A percentile compares a stretch with the other conserved stretches of the same genome.
Evolutionary conservation across 805 yeast genomes (phyloP).

Genomic region (Phaffomyces opuntiae): DNA sequence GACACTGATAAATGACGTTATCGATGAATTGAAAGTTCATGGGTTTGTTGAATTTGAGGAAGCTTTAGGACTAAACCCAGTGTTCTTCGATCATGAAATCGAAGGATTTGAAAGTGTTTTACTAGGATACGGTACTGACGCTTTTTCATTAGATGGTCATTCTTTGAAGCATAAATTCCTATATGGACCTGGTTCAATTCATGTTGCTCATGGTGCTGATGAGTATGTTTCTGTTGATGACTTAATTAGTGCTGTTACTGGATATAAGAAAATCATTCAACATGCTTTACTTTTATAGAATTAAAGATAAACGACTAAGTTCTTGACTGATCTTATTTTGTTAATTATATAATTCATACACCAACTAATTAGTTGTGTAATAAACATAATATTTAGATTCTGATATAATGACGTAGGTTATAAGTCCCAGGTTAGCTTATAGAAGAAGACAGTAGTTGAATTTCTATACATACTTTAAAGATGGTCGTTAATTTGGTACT

Average conservation of each 20-base stretch:
- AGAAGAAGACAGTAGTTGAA: too few species aligned
- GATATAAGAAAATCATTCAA: constrained; percentile 34
- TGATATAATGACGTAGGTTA: too few species aligned
- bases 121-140: constrained; percentile 44
- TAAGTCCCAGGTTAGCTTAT: too few species aligned
- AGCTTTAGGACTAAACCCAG: constrained; percentile 27
- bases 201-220: constrained; percentile 50
- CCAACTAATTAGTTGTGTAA: too few species aligned
- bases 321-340: too few species aligned
- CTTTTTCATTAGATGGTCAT: constrained; percentile 33
- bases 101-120: constrained; percentile 50
- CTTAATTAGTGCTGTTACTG: constrained; percentile 41
- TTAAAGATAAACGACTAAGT: too few species aligned
- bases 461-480: too few species aligned
- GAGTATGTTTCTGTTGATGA: constrained; percentile 42
- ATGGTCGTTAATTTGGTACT: too few species aligned
- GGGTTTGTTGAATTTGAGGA: constrained; percentile 13
- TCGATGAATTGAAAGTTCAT: constrained; percentile 11
- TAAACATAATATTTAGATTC: too few species aligned
- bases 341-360: too few species aligned
- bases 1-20: constrained; percentile 27
- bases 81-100: constrained; percentile 45
- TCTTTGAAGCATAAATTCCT: constrained; percentile 32
- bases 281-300: not conserved
- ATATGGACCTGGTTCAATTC: constrained; percentile 59